Conservation (phyloP, 495 filamentous ascomycete species). For the Penicillium silybi region DNA sequence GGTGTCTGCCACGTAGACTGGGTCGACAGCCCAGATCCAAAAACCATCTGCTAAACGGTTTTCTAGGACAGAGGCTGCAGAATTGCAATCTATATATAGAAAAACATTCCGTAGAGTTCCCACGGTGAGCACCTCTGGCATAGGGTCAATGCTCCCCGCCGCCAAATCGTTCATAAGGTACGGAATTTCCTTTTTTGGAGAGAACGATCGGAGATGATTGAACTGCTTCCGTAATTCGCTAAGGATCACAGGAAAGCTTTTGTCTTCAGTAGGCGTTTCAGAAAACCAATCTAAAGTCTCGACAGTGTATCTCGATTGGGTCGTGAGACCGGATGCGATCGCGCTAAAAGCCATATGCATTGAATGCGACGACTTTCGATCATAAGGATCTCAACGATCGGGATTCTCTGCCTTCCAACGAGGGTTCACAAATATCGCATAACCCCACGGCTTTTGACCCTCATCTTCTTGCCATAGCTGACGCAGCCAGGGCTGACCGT, state of each 20-base stretch:
- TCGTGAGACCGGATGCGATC: neutral
- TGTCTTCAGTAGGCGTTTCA: neutral
- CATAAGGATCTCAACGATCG: neutral
- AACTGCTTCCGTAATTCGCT: slow-evolving; percentile 1
- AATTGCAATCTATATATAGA: neutral
- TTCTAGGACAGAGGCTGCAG: slow-evolving; percentile 1
- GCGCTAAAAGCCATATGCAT: neutral
- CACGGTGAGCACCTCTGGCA: neutral
- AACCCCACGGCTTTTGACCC: neutral
- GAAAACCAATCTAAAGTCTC: neutral
- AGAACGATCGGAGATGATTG: slow-evolving; percentile 1
- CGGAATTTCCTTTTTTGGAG: neutral
- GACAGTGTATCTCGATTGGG: neutral
- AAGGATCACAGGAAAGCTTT: neutral
- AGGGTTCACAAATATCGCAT: neutral
- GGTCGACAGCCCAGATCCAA: slow-evolving; percentile 7
- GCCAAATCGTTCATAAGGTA: neutral
- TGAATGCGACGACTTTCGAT: neutral
- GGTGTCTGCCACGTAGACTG: neutral
- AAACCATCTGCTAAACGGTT: neutral
- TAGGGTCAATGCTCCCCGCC: too few species aligned
- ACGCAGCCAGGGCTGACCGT: neutral
- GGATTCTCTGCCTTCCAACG: slow-evolving; percentile 1
- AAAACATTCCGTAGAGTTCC: slow-evolving; percentile 2
- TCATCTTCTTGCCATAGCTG: slow-evolving; percentile 1